Conservation (phyloP, 306 rosid species). For the Prunus davidiana region DNA sequence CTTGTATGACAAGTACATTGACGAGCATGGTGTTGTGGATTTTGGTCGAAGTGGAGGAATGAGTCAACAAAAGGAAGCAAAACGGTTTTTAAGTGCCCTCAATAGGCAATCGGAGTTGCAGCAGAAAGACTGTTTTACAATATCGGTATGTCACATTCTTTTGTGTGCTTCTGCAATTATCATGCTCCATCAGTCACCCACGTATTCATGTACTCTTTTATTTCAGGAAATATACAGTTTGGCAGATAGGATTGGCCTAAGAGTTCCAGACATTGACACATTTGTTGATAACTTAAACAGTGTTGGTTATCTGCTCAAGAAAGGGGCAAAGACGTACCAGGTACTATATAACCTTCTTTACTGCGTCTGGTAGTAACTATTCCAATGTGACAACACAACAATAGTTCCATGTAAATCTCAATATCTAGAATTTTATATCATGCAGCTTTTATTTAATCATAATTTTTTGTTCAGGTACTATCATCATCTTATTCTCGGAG, state of each 20-base stretch:
- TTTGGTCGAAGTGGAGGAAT: slow-evolving; percentile 98
- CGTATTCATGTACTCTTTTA: not conserved
- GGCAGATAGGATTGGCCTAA: slow-evolving; percentile 74
- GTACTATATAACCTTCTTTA: slow-evolving; percentile 21
- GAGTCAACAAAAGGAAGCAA: slow-evolving; percentile 98
- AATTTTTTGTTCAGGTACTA: slow-evolving; percentile 49
- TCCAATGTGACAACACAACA: not conserved
- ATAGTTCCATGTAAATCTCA: not conserved
- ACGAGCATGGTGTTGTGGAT: slow-evolving; percentile 87
- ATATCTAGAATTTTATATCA: not conserved
- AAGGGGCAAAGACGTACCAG: slow-evolving; percentile 91
- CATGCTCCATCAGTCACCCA: slow-evolving; percentile 8
- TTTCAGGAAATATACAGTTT: slow-evolving; percentile 90
- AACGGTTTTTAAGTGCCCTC: slow-evolving; percentile 85
- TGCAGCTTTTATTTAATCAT: not conserved
- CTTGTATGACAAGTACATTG: slow-evolving; percentile 82
- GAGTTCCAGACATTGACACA: slow-evolving; percentile 86
- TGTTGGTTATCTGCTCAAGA: slow-evolving; percentile 80
- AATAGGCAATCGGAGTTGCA: slow-evolving; percentile 85
- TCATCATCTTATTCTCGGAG: slow-evolving; percentile 68
- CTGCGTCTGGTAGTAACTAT: too few relatives aligned
- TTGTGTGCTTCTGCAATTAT: slow-evolving; percentile 8
- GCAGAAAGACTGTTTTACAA: slow-evolving; percentile 79
- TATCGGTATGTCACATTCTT: slow-evolving; percentile 50
- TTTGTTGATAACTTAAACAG: slow-evolving; percentile 78